These are phyloP conservation scores for Fusarium sp. DNA, from an alignment of 2,329 filamentous ascomycete genomes.

Conservation along the genomic window DNA sequence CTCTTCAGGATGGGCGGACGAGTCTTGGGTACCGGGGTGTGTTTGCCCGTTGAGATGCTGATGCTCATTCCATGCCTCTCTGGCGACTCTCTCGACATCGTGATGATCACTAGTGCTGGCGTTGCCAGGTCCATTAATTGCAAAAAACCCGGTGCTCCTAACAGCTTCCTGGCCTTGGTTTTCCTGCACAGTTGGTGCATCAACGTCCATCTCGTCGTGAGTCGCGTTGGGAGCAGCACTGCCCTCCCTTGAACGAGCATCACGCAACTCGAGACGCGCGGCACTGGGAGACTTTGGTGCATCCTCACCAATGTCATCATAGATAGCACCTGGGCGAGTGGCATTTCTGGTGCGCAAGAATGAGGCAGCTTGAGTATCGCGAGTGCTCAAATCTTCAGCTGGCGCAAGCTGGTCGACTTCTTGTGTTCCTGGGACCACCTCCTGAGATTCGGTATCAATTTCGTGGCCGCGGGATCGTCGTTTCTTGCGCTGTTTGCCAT, in stretches of 20 bases:
- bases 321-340: conserved; percentile 35
- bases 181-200: conserved; percentile 29
- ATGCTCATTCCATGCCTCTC: conserved; percentile 56
- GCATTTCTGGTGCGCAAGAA: conserved; percentile 36
- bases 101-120: conserved; percentile 27
- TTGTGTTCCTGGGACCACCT: conserved; percentile 43
- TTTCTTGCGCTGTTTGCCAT: conserved; percentile 56
- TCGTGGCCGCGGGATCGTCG: conserved; percentile 47
- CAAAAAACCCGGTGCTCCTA: conserved; percentile 19
- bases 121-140: conserved; percentile 21
- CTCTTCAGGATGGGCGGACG: conserved; percentile 23
- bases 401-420: conserved; percentile 34
- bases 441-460: conserved; percentile 36
- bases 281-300: conserved; percentile 50
- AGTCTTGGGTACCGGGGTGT: conserved; percentile 34
- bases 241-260: conserved; percentile 50
- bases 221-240: conserved; percentile 34
- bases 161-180: conserved; percentile 20
- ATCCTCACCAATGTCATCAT: conserved; percentile 39
- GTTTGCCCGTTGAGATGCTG: conserved; percentile 52
- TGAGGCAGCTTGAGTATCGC: conserved; percentile 24
- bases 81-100: conserved; percentile 53
- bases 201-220: conserved; percentile 48
- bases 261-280: conserved; percentile 47
- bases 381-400: conserved; percentile 15